phyloP scores from a whole-genome alignment of 345 rosid species.

The Reutealis trisperma region DNA sequence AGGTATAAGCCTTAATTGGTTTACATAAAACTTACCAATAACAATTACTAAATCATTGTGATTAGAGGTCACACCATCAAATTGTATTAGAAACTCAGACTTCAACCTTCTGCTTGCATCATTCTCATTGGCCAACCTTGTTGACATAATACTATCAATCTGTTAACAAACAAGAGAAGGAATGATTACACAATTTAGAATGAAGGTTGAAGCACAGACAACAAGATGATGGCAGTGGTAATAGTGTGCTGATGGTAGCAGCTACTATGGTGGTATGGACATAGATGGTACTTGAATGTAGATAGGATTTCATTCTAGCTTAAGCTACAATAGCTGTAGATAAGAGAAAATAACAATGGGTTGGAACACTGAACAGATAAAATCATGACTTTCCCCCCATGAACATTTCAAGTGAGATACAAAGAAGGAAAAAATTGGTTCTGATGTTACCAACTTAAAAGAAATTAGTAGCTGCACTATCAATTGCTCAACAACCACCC shows the following conservation, averaged over 20 bases:
- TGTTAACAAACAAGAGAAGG: conserved; percentile 32
- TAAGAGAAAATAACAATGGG: background rate
- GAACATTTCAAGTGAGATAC: background rate
- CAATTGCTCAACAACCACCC: background rate
- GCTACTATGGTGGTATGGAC: background rate
- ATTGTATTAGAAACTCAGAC: conserved; percentile 92
- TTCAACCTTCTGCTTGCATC: conserved; percentile 94
- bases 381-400: background rate
- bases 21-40: conserved; percentile 55
- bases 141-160: conserved; percentile 97
- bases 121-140: conserved; percentile 78
- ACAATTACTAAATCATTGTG: conserved; percentile 82
- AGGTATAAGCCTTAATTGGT: conserved; percentile 7
- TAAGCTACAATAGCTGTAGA: background rate
- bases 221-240: background rate
- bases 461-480: background rate
- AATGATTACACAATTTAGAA: background rate
- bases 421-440: background rate
- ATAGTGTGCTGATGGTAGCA: background rate
- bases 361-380: background rate
- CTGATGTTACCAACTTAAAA: background rate
- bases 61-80: conserved; percentile 92
- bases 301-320: background rate
- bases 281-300: background rate
- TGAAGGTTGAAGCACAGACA: background rate